A percentile compares a stretch with the other conserved stretches of the same genome.
Conservation (phyloP, 352 stramenopile species). For the Pythium brassicae region DNA sequence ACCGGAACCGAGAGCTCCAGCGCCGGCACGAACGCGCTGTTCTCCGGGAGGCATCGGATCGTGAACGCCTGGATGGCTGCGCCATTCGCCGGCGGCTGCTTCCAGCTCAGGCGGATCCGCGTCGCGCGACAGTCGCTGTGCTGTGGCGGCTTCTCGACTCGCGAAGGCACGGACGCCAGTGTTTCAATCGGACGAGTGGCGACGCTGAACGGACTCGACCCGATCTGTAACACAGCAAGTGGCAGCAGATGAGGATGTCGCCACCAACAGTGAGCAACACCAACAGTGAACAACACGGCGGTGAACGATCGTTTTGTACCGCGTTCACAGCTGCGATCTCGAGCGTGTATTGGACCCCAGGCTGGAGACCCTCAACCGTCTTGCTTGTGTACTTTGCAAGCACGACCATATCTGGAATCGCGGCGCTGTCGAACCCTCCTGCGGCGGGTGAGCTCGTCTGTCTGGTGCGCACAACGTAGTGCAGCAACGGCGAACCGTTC, state of each 20-base stretch:
- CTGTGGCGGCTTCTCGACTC: constrained; percentile 35
- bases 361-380: constrained; percentile 41
- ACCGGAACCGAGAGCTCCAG: constrained; percentile 29
- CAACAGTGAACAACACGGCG: neutral
- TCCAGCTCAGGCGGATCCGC: constrained; percentile 47
- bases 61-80: constrained; percentile 45
- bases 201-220: constrained; percentile 39
- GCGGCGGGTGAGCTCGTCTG: constrained; percentile 30
- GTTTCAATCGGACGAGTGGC: constrained; percentile 43
- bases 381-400: constrained; percentile 35
- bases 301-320: constrained; percentile 14
- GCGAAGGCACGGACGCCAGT: constrained; percentile 54
- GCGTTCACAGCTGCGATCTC: constrained; percentile 50
- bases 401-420: constrained; percentile 29
- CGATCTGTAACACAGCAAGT: constrained; percentile 28
- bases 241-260: too few species aligned
- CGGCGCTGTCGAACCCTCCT: constrained; percentile 22
- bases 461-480: constrained; percentile 45
- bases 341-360: constrained; percentile 48
- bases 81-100: constrained; percentile 47
- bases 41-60: constrained; percentile 56
- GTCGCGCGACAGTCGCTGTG: constrained; percentile 28
- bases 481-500: constrained; percentile 45
- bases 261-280: neutral
- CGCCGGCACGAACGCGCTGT: constrained; percentile 29